These are phyloP conservation scores for Solanum chiquidenum DNA, from an alignment of 257 asterid species.

Conservation along the genomic window DNA sequence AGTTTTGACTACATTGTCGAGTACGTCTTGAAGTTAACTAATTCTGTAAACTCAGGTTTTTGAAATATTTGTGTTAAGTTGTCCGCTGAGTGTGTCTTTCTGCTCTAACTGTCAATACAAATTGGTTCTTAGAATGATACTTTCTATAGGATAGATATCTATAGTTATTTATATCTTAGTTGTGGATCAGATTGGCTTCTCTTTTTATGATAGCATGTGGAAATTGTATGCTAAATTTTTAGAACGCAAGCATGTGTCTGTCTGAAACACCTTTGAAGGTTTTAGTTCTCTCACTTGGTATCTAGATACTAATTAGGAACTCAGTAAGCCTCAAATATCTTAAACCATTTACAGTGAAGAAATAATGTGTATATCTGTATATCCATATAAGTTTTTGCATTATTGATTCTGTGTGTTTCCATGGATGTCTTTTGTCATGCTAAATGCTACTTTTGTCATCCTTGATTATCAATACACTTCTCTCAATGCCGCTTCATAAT, in stretches of 20 bases:
- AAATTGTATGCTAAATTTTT: neutral
- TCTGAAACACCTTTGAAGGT: neutral
- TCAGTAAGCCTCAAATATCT: neutral
- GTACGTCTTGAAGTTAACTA: constrained; percentile 28
- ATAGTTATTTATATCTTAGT: neutral
- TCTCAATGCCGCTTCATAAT: neutral
- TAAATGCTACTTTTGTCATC: neutral
- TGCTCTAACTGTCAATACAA: neutral
- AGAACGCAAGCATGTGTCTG: neutral
- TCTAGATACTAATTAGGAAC: neutral
- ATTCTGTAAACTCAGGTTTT: neutral
- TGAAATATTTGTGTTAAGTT: neutral
- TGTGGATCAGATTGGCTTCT: neutral
- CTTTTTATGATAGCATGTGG: neutral
- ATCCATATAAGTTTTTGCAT: neutral
- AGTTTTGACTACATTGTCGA: constrained; percentile 31
- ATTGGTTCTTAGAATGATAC: neutral
- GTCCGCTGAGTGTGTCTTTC: neutral
- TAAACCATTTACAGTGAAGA: neutral
- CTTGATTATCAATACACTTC: neutral
- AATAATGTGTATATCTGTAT: neutral
- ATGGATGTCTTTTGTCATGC: neutral
- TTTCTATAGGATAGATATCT: neutral
- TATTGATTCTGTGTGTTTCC: neutral
- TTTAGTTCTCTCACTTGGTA: neutral